Base-by-base conservation (phyloP, 257 asterid species). In the Nicotiana paniculata region DNA sequence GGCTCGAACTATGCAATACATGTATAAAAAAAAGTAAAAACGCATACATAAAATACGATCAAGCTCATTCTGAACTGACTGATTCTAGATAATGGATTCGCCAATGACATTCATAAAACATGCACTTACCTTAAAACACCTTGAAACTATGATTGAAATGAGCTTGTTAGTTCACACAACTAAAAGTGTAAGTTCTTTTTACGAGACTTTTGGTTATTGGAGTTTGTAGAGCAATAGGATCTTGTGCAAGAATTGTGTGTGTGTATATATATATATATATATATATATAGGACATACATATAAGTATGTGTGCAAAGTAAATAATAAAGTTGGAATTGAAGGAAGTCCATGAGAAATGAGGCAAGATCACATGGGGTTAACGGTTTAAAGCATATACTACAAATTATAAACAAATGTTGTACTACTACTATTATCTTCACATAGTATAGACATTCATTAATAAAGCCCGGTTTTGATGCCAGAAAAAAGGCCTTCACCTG, bases 341-440 rank as follows among this genome's bases (percentile, higher is more conserved):
- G 86, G 79, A 87, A 88, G 67, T 9, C 90, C 93, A 92, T 87
- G 93, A 81, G 81, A 90, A 91, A 90, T 86, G 76, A 89, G 90
- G 85, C 46, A 89, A 83, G 88, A 83, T 95, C 98, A 95, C 99
- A 95, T 95, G 98, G 95, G 96, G 87, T 88, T 90, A 85, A 68
- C 87, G 51, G 28, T 17, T 59, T 58, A 17, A 48, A 21, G 83
- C 89, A 28, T 28, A 28, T 33, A 69, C 58, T 32, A 35, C 46
- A 33, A 54, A 51, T 37, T 55, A 35, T 58, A 81, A 76, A 84
- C 12, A 72, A 85, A 83, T 61, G 81, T 84, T 65, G 62, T 57
- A 74, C 46, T 89, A 86, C 90, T 85, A 83, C 8, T 35, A 35
- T 51, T 67, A 5, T 74, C 51, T 82, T 85, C 84, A 82, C 90